Evolutionary conservation across 768 basidiomycete species (phyloP).

Genomic region (Leccinum fibrillosum): DNA sequence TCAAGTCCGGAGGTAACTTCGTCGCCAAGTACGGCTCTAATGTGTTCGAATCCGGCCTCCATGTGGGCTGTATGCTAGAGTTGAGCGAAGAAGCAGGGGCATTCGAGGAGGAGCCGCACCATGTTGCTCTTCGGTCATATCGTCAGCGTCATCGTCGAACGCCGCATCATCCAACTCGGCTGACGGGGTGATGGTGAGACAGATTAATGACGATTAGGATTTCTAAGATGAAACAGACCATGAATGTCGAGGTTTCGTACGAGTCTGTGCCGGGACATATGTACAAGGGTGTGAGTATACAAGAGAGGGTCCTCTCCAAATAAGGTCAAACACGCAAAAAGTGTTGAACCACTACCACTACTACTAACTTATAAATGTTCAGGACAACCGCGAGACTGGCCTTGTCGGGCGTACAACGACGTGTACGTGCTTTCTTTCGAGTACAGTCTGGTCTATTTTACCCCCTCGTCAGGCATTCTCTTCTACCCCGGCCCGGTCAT

Average conservation of each 20-base stretch:
- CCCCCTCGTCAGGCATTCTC: slow-evolving; percentile 54
- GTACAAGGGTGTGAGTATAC: slow-evolving; percentile 2
- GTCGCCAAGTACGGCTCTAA: slow-evolving; percentile 65
- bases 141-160: slow-evolving; percentile 73
- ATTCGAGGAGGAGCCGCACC: slow-evolving; percentile 41
- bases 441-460: not conserved
- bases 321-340: slow-evolving; percentile 14
- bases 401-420: slow-evolving; percentile 38
- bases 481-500: slow-evolving; percentile 47
- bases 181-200: slow-evolving; percentile 28
- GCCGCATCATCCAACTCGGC: slow-evolving; percentile 86
- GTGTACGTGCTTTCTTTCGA: slow-evolving; percentile 40
- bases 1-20: slow-evolving; percentile 63
- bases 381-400: slow-evolving; percentile 42
- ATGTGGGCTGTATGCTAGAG: slow-evolving; percentile 54
- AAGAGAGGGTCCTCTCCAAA: slow-evolving; percentile 10
- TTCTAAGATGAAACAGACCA: slow-evolving; percentile 37
- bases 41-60: slow-evolving; percentile 64
- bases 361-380: slow-evolving; percentile 50
- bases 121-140: slow-evolving; percentile 80
- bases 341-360: not conserved
- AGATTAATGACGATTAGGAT: not conserved
- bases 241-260: slow-evolving; percentile 82
- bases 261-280: slow-evolving; percentile 87
- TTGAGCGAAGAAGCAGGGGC: slow-evolving; percentile 6